phyloP scores from a whole-genome alignment of 2,329 filamentous ascomycete species.

The Alternaria sp. region DNA sequence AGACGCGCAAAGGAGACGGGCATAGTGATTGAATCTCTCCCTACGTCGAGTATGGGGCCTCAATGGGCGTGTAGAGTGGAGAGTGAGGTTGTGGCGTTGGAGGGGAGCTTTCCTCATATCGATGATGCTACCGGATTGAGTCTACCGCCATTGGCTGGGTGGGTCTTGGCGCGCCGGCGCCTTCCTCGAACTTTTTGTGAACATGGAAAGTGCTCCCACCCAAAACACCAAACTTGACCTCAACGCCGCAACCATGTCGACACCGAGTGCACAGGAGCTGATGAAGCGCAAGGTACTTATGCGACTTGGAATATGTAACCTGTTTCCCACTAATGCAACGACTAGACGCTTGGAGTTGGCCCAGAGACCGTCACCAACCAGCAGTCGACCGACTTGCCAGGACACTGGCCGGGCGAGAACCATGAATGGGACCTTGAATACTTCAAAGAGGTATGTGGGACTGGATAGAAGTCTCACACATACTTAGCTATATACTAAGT shows the following conservation, averaged over 20 bases:
- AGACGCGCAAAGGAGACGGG: constrained; percentile 75
- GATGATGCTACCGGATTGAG: constrained; percentile 44
- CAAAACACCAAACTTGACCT: constrained; percentile 24
- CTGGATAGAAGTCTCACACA: background rate
- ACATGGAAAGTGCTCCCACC: constrained; percentile 26
- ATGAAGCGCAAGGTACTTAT: constrained; percentile 67
- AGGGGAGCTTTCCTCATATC: constrained; percentile 39
- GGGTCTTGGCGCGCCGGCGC: constrained; percentile 35
- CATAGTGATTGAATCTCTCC: constrained; percentile 63
- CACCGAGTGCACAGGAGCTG: constrained; percentile 61
- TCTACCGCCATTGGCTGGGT: constrained; percentile 40
- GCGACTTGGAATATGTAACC: constrained; percentile 21
- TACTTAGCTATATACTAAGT: background rate
- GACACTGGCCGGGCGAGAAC: constrained; percentile 89
- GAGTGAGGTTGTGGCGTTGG: constrained; percentile 45
- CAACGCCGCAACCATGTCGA: constrained; percentile 53
- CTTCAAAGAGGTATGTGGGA: constrained; percentile 66
- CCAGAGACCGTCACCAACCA: constrained; percentile 90
- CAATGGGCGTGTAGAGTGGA: constrained; percentile 49
- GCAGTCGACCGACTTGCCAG: constrained; percentile 88
- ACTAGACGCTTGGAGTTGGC: constrained; percentile 83
- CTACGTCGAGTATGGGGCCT: constrained; percentile 42
- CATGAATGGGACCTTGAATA: constrained; percentile 77
- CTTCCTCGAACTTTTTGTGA: constrained; percentile 39
- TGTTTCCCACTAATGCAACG: constrained; percentile 21